phyloP scores from a whole-genome alignment of 1,284 basidiomycete genomes.

The Stereum hirsutum region DNA sequence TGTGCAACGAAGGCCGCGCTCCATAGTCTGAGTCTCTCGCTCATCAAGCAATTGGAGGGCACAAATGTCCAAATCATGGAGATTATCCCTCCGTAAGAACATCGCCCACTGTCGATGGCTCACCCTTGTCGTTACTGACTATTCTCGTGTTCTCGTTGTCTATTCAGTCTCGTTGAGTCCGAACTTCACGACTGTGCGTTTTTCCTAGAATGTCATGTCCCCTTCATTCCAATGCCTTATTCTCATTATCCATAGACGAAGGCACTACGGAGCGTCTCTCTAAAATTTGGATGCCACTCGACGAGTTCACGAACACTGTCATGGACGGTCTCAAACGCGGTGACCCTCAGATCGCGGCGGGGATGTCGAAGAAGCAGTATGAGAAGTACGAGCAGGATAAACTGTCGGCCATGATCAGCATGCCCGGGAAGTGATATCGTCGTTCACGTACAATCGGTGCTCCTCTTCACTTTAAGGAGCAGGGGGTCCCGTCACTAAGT shows the following conservation, averaged over 20 bases:
- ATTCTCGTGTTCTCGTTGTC: too few relatives aligned
- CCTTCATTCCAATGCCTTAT: slow-evolving; percentile 1
- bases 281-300: slow-evolving; percentile 52
- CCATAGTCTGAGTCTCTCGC: slow-evolving; percentile 42
- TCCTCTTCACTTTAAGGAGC: too few relatives aligned
- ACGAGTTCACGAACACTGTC: slow-evolving; percentile 35
- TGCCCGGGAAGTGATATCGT: too few relatives aligned
- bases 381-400: too few relatives aligned
- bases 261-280: slow-evolving; percentile 38
- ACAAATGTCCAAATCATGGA: slow-evolving; percentile 50
- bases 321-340: slow-evolving; percentile 41
- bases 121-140: too few relatives aligned
- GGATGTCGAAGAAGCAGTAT: slow-evolving; percentile 17
- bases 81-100: slow-evolving; percentile 49
- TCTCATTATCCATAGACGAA: slow-evolving; percentile 27
- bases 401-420: too few relatives aligned
- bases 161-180: slow-evolving; percentile 47
- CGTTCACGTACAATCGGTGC: too few relatives aligned
- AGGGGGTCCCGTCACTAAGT: too few relatives aligned
- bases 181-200: slow-evolving; percentile 53
- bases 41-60: slow-evolving; percentile 36
- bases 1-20: slow-evolving; percentile 55
- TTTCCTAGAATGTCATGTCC: background rate
- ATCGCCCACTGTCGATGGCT: background rate
- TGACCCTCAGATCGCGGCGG: slow-evolving; percentile 29